phyloP scores from a whole-genome alignment of 352 stramenopile genomes.

The Phytopythium kandeliae region DNA sequence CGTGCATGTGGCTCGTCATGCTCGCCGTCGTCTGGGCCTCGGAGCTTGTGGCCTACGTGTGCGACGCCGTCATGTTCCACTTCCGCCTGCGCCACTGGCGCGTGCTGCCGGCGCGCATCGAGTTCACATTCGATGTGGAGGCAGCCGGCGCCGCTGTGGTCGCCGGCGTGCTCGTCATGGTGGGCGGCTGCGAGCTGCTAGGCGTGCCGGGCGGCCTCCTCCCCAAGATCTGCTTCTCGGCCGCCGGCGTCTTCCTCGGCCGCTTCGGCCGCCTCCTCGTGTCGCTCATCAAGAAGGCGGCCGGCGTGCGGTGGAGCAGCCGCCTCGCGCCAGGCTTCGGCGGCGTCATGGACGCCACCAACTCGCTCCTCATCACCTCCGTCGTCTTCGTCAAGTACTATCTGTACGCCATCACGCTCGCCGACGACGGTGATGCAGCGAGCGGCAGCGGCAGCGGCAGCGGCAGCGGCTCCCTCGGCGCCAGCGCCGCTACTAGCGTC shows the following conservation, averaged over 20 bases:
- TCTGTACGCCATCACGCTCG: conserved; percentile 4
- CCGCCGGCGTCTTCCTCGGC: conserved; percentile 91
- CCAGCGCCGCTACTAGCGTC: conserved; percentile 1
- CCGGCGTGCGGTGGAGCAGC: conserved; percentile 93
- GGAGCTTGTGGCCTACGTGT: conserved; percentile 92
- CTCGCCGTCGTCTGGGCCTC: conserved; percentile 73
- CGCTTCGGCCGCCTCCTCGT: conserved; percentile 94
- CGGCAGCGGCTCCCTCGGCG: background rate
- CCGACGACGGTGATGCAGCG: background rate
- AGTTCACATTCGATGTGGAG: conserved; percentile 44
- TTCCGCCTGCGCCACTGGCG: conserved; percentile 37
- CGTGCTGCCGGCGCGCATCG: conserved; percentile 34
- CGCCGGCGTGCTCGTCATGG: conserved; percentile 58
- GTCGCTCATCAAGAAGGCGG: conserved; percentile 94
- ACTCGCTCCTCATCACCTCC: conserved; percentile 91
- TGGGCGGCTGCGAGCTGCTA: conserved; percentile 58
- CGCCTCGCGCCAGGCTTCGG: conserved; percentile 94
- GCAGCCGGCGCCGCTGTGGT: conserved; percentile 31
- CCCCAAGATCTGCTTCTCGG: conserved; percentile 69
- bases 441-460: background rate
- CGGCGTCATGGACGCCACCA: conserved; percentile 92
- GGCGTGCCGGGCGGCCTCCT: conserved; percentile 65
- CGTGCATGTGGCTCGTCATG: conserved; percentile 61
- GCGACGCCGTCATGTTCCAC: conserved; percentile 48
- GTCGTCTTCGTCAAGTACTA: conserved; percentile 85